Evolutionary conservation across 306 rosid genomes (phyloP), one percentile per base, ranked within the genome.

Genomic region (Cicer yamashitae): DNA sequence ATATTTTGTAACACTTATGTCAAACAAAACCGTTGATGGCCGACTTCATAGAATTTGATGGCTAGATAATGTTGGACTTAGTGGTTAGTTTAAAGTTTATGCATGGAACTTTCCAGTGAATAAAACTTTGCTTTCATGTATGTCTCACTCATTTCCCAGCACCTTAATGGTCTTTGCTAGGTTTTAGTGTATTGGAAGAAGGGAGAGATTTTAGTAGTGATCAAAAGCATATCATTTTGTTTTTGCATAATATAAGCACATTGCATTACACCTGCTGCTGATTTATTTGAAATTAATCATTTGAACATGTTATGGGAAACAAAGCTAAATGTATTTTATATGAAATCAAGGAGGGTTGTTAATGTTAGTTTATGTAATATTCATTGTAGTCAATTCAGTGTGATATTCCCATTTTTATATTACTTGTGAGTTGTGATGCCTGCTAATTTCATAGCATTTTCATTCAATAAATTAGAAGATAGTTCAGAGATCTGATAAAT

Each of bases 281-380:
- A 73, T 56, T 53, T 66, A 57, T 37, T 58, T 61, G 53, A 45
- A 34, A 9, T 14, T 50, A 56, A 56, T 67, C 73, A 8, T 20
- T 38, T 56, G 45, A 34, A 73, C 58, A 47, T 74, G 47, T 50
- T 71, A 8, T 11, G 34, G 43, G 57, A 10, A 20, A 13, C 56
- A 25, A n/a, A 66, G 64, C 22, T 66, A 43, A 79, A 66, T 65
- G 25, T 25, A 79, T 13, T 47, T 46, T 15, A 59, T 74, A 40
- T 79, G 44, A 56, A 67, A 48, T 57, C 51, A 50, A 60, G 44
- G 15, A 50, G 22, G 60, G 5, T 7, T 50, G 12, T 67, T 30
- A 25, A 52, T 69, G 61, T 30, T 34, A 60, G 10, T 59, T 40
- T 44, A 68, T 30, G 41, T 57, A 62, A 63, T 40, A 34, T 71